Conservation (phyloP, 176 grass and related monocot genomes). For the Hyparrhenia diplandra region DNA sequence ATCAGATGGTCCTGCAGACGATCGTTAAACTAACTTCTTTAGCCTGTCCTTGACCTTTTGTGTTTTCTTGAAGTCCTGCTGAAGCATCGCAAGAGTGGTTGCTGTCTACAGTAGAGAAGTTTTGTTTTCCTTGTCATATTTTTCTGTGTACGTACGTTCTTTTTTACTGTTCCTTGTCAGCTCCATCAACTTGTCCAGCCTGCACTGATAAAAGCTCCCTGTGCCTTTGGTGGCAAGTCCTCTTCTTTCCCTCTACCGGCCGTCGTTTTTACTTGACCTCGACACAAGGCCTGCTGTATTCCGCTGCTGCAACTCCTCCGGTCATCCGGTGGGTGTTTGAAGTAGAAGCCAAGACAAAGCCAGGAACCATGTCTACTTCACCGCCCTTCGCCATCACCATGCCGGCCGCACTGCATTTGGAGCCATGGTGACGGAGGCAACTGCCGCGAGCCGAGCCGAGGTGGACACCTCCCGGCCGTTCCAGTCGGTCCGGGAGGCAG, state of each 20-base stretch:
- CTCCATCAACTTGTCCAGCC: not conserved
- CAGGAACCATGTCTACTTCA: slow-evolving; percentile 28
- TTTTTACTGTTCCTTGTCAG: slow-evolving; percentile 2
- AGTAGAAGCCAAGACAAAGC: slow-evolving; percentile 64
- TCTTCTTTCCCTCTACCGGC: slow-evolving; percentile 11
- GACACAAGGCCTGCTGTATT: slow-evolving; percentile 36
- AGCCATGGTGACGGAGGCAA: not conserved
- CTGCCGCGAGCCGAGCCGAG: slow-evolving; percentile 22
- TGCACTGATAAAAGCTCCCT: not conserved
- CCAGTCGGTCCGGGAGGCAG: slow-evolving; percentile 57
- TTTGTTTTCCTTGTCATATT: not conserved
- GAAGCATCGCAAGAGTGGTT: too few species aligned
- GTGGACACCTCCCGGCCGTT: slow-evolving; percentile 61
- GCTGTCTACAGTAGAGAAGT: too few species aligned
- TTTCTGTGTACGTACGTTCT: not conserved
- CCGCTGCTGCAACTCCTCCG: not conserved
- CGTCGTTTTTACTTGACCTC: slow-evolving; percentile 19
- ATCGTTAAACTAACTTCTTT: too few species aligned
- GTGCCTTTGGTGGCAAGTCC: slow-evolving; percentile 26
- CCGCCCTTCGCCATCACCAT: slow-evolving; percentile 13
- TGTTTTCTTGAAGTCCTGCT: too few species aligned
- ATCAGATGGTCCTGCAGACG: too few species aligned
- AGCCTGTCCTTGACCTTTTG: too few species aligned
- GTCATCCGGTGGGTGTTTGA: slow-evolving; percentile 19
- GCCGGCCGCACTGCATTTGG: not conserved